Evolutionary conservation across 2,329 filamentous ascomycete species (phyloP), one percentile per base, ranked within the genome.

Genomic region (Furcasterigmium furcatum): DNA sequence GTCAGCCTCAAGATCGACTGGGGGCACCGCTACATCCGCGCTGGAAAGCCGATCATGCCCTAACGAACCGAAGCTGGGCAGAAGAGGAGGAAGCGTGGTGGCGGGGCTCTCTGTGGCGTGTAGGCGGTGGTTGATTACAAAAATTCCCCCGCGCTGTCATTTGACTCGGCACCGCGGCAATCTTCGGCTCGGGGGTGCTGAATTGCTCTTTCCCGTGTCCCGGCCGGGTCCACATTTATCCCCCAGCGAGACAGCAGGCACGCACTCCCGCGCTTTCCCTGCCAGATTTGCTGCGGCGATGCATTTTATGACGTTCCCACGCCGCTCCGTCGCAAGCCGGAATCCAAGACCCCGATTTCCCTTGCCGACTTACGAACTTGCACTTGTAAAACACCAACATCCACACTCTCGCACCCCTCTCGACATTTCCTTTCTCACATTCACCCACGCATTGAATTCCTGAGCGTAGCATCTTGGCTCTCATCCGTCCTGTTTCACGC

Each of bases 121-220:
- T n/a, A n/a, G n/a, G n/a, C n/a, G n/a, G n/a, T n/a, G n/a, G n/a
- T n/a, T n/a, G n/a, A n/a, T n/a, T n/a, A n/a, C n/a, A n/a, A n/a
- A 27, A 27, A 27, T 27, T 12, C 24, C 24, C 24, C 7, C 24
- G 24, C 24, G 24, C 24, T 36, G n/a, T 32, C 14, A 32, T 18
- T 36, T 18, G 34, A 36, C 34, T 36, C 34, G 34, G 34, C 34
- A 19, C 34, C 58, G 24, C 24, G 58, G 58, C 50, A 60, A 60
- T 56, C 56, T 53, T 60, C 58, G 58, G 57, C 55, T 56, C 51
- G 43, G 49, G n/a, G n/a, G 24, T 12, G 12, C 24, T 27, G 24
- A 27, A 27, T 27, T 27, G 24, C 47, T 32, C 34, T 12, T 19
- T 18, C 16, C 9, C n/a, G 10, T 5, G 32, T 18, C 32, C n/a